A percentile compares a stretch with the other conserved stretches of the same genome.
These are phyloP conservation scores for Schoenoplectus tabernaemontani DNA, from an alignment of 202 grass and related monocot genomes.

Conservation along the genomic window DNA sequence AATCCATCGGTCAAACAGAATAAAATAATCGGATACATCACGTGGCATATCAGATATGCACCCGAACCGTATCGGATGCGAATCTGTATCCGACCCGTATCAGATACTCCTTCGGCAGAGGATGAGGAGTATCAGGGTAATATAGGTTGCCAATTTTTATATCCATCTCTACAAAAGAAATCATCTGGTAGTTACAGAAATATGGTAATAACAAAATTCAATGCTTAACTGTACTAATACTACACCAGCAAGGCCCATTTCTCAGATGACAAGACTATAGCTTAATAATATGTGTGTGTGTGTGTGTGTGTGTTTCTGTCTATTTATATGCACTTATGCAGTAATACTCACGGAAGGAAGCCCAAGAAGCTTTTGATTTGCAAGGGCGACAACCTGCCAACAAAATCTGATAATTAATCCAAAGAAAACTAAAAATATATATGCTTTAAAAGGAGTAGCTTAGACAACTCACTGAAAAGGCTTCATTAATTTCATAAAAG, in stretches of 20 bases:
- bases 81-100: too few relatives aligned
- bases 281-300: background rate
- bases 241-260: background rate
- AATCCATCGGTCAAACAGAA: too few relatives aligned
- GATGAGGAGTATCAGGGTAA: too few relatives aligned
- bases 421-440: background rate
- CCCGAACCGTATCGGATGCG: too few relatives aligned
- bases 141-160: too few relatives aligned
- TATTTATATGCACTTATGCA: background rate
- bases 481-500: conserved; percentile 98
- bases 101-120: too few relatives aligned
- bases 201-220: background rate
- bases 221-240: background rate
- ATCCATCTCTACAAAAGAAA: background rate
- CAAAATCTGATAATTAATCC: conserved; percentile 5
- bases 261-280: background rate
- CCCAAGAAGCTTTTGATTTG: conserved; percentile 91
- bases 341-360: conserved; percentile 58
- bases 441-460: background rate
- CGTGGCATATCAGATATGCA: too few relatives aligned
- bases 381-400: conserved; percentile 77
- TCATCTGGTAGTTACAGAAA: background rate
- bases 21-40: too few relatives aligned
- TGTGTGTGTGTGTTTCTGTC: background rate
- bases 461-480: conserved; percentile 49